phyloP scores from a whole-genome alignment of 352 stramenopile genomes.

The Globisporangium apiculatum region DNA sequence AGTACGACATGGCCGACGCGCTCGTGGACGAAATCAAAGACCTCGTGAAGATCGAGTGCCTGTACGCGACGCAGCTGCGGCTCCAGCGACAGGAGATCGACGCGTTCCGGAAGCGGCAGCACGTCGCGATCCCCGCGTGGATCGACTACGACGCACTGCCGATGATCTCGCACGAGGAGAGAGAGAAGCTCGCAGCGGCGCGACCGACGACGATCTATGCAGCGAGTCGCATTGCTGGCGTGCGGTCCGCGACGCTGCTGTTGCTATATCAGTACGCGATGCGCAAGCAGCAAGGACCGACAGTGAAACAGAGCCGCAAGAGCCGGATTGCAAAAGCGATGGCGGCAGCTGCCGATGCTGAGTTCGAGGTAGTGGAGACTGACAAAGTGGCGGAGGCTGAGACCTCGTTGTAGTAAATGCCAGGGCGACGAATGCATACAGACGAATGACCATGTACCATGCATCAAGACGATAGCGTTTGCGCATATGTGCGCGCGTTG shows the following conservation, averaged over 20 bases:
- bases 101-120: conserved; percentile 91
- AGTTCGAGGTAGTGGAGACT: background rate
- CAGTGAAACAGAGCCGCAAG: conserved; percentile 15
- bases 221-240: conserved; percentile 91
- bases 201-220: conserved; percentile 92
- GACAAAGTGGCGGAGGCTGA: background rate
- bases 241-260: conserved; percentile 70
- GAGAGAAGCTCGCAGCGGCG: conserved; percentile 87
- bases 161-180: conserved; percentile 95
- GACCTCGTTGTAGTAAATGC: background rate
- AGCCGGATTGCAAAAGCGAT: conserved; percentile 14
- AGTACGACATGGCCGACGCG: conserved; percentile 47
- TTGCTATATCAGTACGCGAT: conserved; percentile 70
- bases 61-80: conserved; percentile 93
- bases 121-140: conserved; percentile 90
- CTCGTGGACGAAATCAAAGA: conserved; percentile 32
- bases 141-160: conserved; percentile 91
- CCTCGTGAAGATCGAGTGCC: conserved; percentile 80
- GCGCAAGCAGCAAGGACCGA: conserved; percentile 23
- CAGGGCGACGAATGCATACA: no score
- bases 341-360: background rate
- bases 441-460: no score
- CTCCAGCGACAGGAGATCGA: conserved; percentile 95
- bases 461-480: no score
- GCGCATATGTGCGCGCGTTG: no score